Conservation (phyloP, 495 filamentous ascomycete genomes). For the Alectoria sarmentosa region DNA sequence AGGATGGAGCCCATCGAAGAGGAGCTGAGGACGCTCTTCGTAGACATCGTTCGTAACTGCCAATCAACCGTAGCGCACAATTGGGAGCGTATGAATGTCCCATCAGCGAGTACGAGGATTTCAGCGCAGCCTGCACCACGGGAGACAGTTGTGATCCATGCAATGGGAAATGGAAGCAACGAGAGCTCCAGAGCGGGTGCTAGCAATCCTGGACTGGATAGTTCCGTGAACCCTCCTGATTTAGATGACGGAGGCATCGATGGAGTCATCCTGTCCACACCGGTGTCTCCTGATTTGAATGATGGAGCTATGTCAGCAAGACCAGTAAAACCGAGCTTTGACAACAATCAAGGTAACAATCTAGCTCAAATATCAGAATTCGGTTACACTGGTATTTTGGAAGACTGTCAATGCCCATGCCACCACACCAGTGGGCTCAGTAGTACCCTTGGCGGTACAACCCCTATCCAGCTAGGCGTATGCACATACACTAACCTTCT, state of each 20-base stretch:
- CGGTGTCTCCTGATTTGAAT: background rate
- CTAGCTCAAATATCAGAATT: background rate
- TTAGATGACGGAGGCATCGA: no score
- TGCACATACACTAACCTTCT: background rate
- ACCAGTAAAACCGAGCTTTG: no score
- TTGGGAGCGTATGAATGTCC: background rate
- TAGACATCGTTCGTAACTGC: background rate
- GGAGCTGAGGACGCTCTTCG: background rate
- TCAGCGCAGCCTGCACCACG: background rate
- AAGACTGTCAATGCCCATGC: background rate
- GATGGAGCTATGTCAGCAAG: no score
- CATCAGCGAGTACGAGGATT: background rate
- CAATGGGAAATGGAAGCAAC: background rate
- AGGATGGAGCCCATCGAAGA: background rate
- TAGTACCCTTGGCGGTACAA: background rate
- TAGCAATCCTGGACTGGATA: background rate
- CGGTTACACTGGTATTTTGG: background rate
- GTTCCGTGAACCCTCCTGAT: background rate
- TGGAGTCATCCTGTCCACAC: background rate
- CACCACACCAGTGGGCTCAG: background rate
- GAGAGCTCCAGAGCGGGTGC: background rate
- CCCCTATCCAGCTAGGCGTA: background rate
- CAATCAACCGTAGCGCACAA: background rate
- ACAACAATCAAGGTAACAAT: background rate
- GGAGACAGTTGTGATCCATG: background rate